These are phyloP conservation scores for Pseudogymnoascus destructans DNA, from an alignment of 2,329 filamentous ascomycete species.

Conservation along the genomic window DNA sequence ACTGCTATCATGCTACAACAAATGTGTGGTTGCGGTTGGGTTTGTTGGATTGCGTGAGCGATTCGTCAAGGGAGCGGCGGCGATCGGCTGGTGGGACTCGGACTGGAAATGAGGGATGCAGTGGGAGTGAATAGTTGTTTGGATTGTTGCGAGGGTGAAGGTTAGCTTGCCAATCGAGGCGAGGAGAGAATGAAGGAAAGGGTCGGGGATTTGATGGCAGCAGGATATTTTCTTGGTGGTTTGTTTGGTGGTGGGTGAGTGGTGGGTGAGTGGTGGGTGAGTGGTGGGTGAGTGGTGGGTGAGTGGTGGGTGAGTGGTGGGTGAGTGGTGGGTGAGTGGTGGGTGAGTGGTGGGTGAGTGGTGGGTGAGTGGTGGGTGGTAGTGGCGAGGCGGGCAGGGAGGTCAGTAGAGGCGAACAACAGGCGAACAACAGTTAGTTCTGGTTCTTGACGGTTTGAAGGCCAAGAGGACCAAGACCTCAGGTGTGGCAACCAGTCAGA, in stretches of 20 bases:
- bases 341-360: background rate
- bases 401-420: background rate
- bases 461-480: background rate
- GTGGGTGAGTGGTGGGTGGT: background rate
- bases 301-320: background rate
- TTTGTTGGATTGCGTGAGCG: background rate
- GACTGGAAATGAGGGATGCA: background rate
- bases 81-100: background rate
- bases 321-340: background rate
- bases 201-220: background rate
- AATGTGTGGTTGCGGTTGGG: background rate
- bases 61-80: background rate
- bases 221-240: background rate
- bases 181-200: background rate
- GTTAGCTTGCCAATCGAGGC: background rate
- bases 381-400: background rate
- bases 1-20: constrained; percentile 1
- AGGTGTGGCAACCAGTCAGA: background rate
- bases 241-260: background rate
- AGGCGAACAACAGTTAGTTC: too few species aligned
- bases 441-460: background rate
- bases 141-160: background rate
- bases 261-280: background rate
- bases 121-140: background rate
- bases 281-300: background rate